phyloP scores from a whole-genome alignment of 441 rosid species.

The Viola pubescens region DNA sequence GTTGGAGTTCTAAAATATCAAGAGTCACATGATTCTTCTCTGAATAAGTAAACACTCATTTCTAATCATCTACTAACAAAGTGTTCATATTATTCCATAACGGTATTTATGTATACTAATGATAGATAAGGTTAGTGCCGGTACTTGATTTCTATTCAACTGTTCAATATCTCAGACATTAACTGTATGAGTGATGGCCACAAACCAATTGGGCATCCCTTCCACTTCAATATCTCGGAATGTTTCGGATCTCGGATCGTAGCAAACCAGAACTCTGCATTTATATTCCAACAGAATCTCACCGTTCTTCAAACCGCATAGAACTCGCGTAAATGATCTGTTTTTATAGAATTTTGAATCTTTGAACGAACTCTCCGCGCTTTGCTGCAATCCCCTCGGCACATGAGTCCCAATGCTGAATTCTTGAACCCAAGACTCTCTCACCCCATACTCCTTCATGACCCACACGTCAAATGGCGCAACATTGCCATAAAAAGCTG shows the following conservation, averaged over 20 bases:
- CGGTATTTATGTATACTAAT: no score
- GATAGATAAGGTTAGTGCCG: no score
- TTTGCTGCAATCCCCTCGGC: slow-evolving; percentile 8
- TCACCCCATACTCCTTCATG: slow-evolving; percentile 23
- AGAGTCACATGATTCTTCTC: no score
- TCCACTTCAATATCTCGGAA: not conserved
- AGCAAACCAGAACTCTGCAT: slow-evolving; percentile 9
- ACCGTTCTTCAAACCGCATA: slow-evolving; percentile 7
- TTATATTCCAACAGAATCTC: not conserved
- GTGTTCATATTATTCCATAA: no score
- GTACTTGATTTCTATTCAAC: no score
- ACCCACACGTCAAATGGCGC: slow-evolving; percentile 18
- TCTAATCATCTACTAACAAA: no score
- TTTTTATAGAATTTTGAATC: slow-evolving; percentile 3
- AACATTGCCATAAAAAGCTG: not conserved
- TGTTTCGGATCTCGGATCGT: not conserved
- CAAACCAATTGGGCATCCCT: slow-evolving; percentile 4
- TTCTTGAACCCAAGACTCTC: slow-evolving; percentile 22
- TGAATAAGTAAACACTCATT: no score
- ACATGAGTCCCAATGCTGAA: slow-evolving; percentile 4
- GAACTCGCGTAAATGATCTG: not conserved
- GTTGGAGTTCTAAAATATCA: no score
- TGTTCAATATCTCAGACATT: not conserved
- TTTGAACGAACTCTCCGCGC: not conserved
- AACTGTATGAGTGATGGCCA: not conserved